Evolutionary conservation across 805 yeast genomes (phyloP).

Genomic region (Priceomyces castillae): DNA sequence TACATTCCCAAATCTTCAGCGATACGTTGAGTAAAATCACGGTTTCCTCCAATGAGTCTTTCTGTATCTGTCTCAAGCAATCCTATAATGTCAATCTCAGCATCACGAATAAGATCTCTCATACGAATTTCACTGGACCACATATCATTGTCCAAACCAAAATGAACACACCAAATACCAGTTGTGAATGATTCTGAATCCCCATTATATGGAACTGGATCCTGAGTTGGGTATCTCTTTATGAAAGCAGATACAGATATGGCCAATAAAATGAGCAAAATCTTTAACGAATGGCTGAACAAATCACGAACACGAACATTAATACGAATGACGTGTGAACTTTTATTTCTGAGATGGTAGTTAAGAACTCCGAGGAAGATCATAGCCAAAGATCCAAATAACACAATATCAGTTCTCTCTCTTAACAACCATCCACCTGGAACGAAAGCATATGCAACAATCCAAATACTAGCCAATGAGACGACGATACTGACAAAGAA

Average conservation of each 20-base stretch:
- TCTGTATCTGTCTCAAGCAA: constrained; percentile 91
- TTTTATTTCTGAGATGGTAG: constrained; percentile 26
- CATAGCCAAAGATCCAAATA: constrained; percentile 52
- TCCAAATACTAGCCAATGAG: constrained; percentile 87
- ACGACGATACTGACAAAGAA: constrained; percentile 52
- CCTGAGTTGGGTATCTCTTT: constrained; percentile 59
- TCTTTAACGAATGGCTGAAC: constrained; percentile 23
- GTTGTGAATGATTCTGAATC: constrained; percentile 77
- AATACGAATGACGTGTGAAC: constrained; percentile 21
- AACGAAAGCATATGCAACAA: constrained; percentile 96
- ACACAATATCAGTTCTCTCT: constrained; percentile 80
- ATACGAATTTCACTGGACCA: constrained; percentile 95
- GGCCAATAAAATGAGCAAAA: constrained; percentile 46
- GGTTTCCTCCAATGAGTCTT: constrained; percentile 89
- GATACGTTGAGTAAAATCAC: constrained; percentile 86
- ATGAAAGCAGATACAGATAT: constrained; percentile 55
- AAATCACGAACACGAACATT: constrained; percentile 9
- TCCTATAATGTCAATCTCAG: constrained; percentile 89
- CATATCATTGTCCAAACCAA: constrained; percentile 95
- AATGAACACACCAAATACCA: constrained; percentile 98
- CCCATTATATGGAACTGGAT: constrained; percentile 50
- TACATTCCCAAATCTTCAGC: constrained; percentile 95
- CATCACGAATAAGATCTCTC: constrained; percentile 76
- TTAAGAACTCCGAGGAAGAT: constrained; percentile 53
- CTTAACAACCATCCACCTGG: constrained; percentile 88